phyloP scores from a whole-genome alignment of 2,329 filamentous ascomycete genomes.

The Beauveria bassiana region DNA sequence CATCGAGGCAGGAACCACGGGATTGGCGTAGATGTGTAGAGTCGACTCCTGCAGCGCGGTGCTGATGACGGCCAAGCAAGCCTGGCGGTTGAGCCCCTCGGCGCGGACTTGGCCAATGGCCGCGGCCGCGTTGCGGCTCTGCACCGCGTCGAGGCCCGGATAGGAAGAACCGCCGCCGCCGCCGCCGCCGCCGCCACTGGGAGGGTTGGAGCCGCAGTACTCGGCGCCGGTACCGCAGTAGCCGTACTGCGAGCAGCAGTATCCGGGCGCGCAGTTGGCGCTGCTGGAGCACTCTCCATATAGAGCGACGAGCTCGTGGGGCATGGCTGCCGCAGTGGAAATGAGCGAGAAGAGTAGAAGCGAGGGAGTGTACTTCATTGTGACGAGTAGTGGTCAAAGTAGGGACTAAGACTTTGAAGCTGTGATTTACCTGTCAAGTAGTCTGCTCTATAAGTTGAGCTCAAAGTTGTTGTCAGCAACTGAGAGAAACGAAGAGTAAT shows the following conservation, averaged over 20 bases:
- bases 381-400: neutral
- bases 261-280: slow-evolving; percentile 9
- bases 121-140: slow-evolving; percentile 8
- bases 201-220: slow-evolving; percentile 16
- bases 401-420: neutral
- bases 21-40: slow-evolving; percentile 7
- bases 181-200: neutral
- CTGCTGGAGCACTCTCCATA: slow-evolving; percentile 15
- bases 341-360: neutral
- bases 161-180: neutral
- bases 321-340: neutral
- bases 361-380: slow-evolving; percentile 1
- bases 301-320: slow-evolving; percentile 8
- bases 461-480: neutral
- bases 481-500: neutral
- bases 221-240: slow-evolving; percentile 16
- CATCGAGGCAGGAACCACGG: neutral
- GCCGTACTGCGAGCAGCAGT: slow-evolving; percentile 16
- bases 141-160: slow-evolving; percentile 1
- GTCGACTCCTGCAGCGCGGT: slow-evolving; percentile 10
- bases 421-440: neutral
- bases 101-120: slow-evolving; percentile 8
- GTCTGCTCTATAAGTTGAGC: neutral
- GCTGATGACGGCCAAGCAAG: slow-evolving; percentile 6
- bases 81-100: slow-evolving; percentile 1